A percentile compares a stretch with the other conserved stretches of the same genome.
Evolutionary conservation across 2,329 filamentous ascomycete genomes (phyloP).

Genomic region (Ascomycota sp.): DNA sequence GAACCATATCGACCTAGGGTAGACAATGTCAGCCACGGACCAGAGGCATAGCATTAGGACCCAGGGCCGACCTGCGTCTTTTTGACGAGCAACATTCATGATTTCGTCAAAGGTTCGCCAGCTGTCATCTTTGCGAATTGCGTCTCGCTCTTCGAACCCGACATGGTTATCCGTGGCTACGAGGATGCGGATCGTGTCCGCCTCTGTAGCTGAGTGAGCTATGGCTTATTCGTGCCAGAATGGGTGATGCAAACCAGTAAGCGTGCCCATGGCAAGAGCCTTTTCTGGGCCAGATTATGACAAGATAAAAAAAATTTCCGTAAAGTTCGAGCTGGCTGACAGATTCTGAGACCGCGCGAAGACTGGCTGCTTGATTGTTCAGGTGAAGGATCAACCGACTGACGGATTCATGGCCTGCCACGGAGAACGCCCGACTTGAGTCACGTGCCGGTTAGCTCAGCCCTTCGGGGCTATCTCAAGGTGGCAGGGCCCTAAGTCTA

Average conservation of each 20-base stretch:
- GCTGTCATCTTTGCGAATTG: slow-evolving; percentile 86
- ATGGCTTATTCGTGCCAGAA: neutral
- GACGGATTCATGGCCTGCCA: no score
- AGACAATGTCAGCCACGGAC: neutral
- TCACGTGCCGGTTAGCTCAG: no score
- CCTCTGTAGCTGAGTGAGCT: slow-evolving; percentile 14
- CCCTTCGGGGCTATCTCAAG: no score
- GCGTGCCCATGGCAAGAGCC: slow-evolving; percentile 8
- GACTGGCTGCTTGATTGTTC: no score
- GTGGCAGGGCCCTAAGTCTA: no score
- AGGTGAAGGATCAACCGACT: no score
- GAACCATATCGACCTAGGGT: slow-evolving; percentile 67
- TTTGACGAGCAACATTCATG: slow-evolving; percentile 63
- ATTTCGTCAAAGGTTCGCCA: slow-evolving; percentile 93
- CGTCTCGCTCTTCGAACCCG: slow-evolving; percentile 80
- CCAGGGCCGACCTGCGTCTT: slow-evolving; percentile 35
- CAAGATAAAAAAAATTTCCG: no score
- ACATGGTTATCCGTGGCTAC: slow-evolving; percentile 95
- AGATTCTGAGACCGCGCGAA: no score
- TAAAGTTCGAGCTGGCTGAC: no score
- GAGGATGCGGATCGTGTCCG: slow-evolving; percentile 84
- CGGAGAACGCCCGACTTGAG: no score
- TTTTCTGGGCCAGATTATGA: no score
- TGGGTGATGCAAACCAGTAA: slow-evolving; percentile 6
- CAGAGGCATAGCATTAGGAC: neutral